Base-by-base conservation (phyloP, 2,329 filamentous ascomycete genomes). In the Claviceps citrina region DNA sequence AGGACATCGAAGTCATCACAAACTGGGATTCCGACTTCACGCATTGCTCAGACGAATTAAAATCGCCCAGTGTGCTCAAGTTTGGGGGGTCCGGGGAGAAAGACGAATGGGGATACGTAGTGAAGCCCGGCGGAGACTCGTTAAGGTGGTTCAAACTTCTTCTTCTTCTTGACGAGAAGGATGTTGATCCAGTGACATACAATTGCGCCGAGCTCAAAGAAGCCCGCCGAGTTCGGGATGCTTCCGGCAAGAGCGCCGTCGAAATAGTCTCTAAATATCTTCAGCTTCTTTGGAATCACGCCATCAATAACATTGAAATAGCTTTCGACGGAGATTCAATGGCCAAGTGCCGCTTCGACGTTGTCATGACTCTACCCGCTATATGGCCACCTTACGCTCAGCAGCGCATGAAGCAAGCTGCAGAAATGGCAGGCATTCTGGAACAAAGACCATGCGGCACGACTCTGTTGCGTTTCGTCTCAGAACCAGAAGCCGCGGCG, bases 401-500 rank as follows among this genome's bases (percentile, higher is more conserved):
- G 1, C 18, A 42, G 0, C 43, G 53, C 0, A 67, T 69, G 64
- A 44, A 49, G 0, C 35, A 54, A 1, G 65, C 63, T 0, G 53
- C 55, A 0, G 27, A 44, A 0, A 15, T 36, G 0, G 60, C 65
- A 0, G 65, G 65, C 0, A 58, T 70, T 3, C 45, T 66, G 0
- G 41, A 48, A 0, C 7, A 28, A 0, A 47, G 58, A 0, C 4
- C 36, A 0, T 50, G 49, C 1, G 59, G 56, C 0, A 26, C 50
- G 0, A 66, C 65, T 0, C 50, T 35, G 0, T 36, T 66, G 5
- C 30, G 43, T 0, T 62, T 67, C 30, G 45, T 67, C 0, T 56
- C 59, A 0, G 66, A 69, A 41, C 66, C 65, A 0, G 65, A 69
- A 42, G 66, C 65, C 0, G 65, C 65, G 1, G 64, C 64, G 0